Base-by-base conservation (phyloP, 441 rosid genomes). In the Hura crepitans region DNA sequence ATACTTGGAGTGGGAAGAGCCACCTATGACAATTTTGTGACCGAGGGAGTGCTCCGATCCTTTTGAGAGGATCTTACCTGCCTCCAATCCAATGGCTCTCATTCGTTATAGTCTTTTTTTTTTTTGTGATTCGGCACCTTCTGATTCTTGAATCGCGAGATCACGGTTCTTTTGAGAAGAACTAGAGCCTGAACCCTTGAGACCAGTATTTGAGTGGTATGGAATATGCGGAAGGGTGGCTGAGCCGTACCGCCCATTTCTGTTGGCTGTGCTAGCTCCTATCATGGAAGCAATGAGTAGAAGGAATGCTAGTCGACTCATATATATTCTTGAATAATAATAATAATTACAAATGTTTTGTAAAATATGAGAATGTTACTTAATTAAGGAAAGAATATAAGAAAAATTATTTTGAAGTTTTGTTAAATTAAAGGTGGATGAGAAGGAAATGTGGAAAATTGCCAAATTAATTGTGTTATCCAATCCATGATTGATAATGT, bases 11-110 rank as follows among this genome's bases (percentile, higher is more conserved):
- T 71, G 72, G 10, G 81, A 78, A 9, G 89, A 81, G 39, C 92
- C 91, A 25, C 91, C 94, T 0, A 87, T 89, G 15, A 74, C 49
- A 59, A 86, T n/a, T n/a, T n/a, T n/a, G n/a, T n/a, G n/a, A n/a
- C n/a, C n/a, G n/a, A n/a, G n/a, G n/a, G n/a, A n/a, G n/a, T n/a
- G n/a, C n/a, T n/a, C n/a, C n/a, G n/a, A n/a, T n/a, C n/a, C n/a
- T n/a, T n/a, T n/a, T n/a, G n/a, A n/a, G n/a, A n/a, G n/a, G n/a
- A n/a, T n/a, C n/a, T n/a, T n/a, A n/a, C n/a, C n/a, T n/a, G n/a
- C n/a, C n/a, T n/a, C n/a, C n/a, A n/a, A n/a, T n/a, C n/a, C n/a
- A n/a, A n/a, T n/a, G n/a, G n/a, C n/a, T n/a, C n/a, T n/a, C n/a
- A n/a, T n/a, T n/a, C n/a, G n/a, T n/a, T n/a, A n/a, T n/a, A n/a